phyloP scores from a whole-genome alignment of 192 early-diverging fungal genomes.

The Spizellomyces sp. region DNA sequence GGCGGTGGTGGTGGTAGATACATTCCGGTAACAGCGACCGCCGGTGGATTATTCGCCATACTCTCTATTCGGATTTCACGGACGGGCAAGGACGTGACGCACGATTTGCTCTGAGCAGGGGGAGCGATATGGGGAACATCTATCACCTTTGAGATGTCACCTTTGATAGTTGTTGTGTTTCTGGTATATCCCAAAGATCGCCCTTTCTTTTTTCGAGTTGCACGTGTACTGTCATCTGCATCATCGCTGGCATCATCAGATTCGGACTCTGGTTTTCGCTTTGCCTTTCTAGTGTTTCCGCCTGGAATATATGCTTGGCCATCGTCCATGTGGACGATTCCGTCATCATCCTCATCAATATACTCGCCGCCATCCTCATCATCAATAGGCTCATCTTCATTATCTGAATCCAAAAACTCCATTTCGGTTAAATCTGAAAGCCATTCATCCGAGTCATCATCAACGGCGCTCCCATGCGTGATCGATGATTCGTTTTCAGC shows the following conservation, averaged over 20 bases:
- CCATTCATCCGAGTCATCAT: conserved; percentile 28
- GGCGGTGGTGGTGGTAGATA: not conserved
- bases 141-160: too few species aligned
- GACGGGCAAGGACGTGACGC: too few species aligned
- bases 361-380: conserved; percentile 12
- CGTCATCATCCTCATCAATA: not conserved
- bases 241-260: too few species aligned
- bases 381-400: conserved; percentile 21
- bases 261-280: not conserved
- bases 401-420: conserved; percentile 36
- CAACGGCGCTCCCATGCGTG: not conserved
- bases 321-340: conserved; percentile 11
- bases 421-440: conserved; percentile 32
- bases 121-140: too few species aligned
- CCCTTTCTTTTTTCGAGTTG: too few species aligned
- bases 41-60: too few species aligned
- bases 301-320: conserved; percentile 20
- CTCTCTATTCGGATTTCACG: too few species aligned
- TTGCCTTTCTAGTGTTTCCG: not conserved
- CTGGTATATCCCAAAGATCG: too few species aligned
- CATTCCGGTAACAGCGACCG: not conserved
- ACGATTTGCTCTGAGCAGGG: too few species aligned
- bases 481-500: not conserved
- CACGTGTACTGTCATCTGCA: too few species aligned
- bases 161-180: too few species aligned